A percentile compares a stretch with the other conserved stretches of the same genome.
Evolutionary conservation across 108 stramenopile genomes (phyloP).

Genomic region (Cyclotella baltica): DNA sequence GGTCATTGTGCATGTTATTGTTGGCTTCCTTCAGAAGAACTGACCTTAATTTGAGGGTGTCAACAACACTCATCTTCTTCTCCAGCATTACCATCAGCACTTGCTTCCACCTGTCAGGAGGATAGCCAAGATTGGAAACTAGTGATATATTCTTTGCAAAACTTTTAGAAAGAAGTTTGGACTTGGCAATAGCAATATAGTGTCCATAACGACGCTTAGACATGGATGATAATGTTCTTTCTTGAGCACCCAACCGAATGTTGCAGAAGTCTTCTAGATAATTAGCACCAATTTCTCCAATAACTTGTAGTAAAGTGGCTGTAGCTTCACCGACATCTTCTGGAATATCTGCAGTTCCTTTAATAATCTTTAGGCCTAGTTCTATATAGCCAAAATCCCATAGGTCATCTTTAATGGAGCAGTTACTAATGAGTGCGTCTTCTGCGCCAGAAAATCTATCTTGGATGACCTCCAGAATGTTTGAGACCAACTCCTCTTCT

Average conservation of each 20-base stretch:
- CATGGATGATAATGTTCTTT: neutral
- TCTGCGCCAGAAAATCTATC: neutral
- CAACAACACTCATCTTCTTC: neutral
- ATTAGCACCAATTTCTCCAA: neutral
- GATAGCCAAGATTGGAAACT: no score
- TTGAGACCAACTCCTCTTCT: neutral
- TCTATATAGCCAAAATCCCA: neutral
- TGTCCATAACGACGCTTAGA: constrained; percentile 1
- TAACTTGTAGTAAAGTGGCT: neutral
- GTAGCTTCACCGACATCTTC: neutral
- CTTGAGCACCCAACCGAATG: neutral
- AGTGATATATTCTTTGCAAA: neutral
- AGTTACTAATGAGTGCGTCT: neutral
- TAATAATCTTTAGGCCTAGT: neutral
- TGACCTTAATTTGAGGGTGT: neutral
- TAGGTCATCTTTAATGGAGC: neutral
- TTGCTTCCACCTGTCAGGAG: no score
- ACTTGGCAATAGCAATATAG: neutral
- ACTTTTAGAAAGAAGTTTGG: neutral
- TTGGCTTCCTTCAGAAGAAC: constrained; percentile 1
- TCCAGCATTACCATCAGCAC: constrained; percentile 1
- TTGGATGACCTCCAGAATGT: neutral
- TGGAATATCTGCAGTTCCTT: neutral
- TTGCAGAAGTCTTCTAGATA: neutral
- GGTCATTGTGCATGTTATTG: neutral